Base-by-base conservation (phyloP, 2,329 filamentous ascomycete genomes). In the Neofusicoccum kwambonambiense region DNA sequence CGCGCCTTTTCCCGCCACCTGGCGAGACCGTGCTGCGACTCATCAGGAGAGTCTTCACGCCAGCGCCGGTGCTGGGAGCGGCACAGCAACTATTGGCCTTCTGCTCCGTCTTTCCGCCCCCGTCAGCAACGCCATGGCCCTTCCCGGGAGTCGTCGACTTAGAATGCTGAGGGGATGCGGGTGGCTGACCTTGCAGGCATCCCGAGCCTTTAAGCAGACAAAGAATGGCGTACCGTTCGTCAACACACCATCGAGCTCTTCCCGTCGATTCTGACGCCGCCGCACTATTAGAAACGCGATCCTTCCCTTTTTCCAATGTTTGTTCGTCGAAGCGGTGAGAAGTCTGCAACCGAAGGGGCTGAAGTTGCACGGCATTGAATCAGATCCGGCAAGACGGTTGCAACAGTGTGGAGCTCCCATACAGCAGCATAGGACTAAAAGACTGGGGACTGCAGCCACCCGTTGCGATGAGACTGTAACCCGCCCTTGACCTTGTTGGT, bases 361-460 rank as follows among this genome's bases (percentile, higher is more conserved):
- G 41, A 45, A 31, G 51, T 49, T 31, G 51, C 51, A 56, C 62
- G 41, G 22, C 62, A 39, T 34, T 47, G 11, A 13, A 19, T 64
- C 42, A 57, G 51, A 51, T 64, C 62, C 52, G 41, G 62, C 42
- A 64, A 64, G 15, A 64, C 19, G 52, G 42, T 52, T 64, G 62
- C 52, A 22, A 64, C 44, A 41, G 8, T 45, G 42, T 57, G 44
- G 37, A 51, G 45, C 31, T 31, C 62, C 44, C 62, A 27, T 64
- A 15, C 51, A 44, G 15, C 19, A 19, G 42, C 35, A 41, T 22
- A 47, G 51, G 61, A 56, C 61, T 41, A 39, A 45, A 64, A 31
- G 22, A 57, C 44, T 27, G 62, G 62, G 15, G 42, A 41, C 44
- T 49, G 51, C 52, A 64, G 62, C 62, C 22, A 58, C 35, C 51